Evolutionary conservation across 352 stramenopile genomes (phyloP).

Genomic region (Phytophthora foliorum): DNA sequence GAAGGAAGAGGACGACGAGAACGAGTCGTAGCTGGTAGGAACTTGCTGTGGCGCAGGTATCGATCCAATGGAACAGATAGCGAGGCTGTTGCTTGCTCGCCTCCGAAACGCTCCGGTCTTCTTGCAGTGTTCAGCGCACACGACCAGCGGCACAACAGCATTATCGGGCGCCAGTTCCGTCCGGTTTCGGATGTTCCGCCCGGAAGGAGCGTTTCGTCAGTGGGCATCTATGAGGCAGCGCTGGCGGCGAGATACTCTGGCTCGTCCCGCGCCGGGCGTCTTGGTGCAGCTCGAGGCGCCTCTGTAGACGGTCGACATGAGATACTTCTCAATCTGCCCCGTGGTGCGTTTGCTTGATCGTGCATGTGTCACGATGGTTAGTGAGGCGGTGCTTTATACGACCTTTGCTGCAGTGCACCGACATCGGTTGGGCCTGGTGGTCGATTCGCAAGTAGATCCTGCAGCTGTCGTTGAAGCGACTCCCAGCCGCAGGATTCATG

Average conservation of each 20-base stretch:
- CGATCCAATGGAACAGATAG: constrained; percentile 16
- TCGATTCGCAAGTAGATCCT: background rate
- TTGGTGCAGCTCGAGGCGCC: constrained; percentile 8
- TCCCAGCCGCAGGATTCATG: background rate
- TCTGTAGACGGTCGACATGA: constrained; percentile 7
- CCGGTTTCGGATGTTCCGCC: constrained; percentile 14
- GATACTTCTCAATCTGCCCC: constrained; percentile 31
- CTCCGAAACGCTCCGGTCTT: constrained; percentile 9
- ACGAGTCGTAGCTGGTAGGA: constrained; percentile 25
- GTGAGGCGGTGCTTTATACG: constrained; percentile 40
- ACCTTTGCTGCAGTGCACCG: constrained; percentile 32
- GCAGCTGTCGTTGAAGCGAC: constrained; percentile 8
- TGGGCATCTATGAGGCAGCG: constrained; percentile 4
- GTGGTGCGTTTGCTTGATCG: background rate
- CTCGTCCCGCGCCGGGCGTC: constrained; percentile 6
- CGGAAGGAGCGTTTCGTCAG: constrained; percentile 25
- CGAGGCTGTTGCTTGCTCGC: constrained; percentile 7
- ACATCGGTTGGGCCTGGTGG: constrained; percentile 8
- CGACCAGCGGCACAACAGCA: constrained; percentile 6
- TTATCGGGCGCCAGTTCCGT: constrained; percentile 16
- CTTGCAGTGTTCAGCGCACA: constrained; percentile 25
- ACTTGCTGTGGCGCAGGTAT: background rate
- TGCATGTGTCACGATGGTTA: constrained; percentile 22
- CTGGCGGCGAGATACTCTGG: constrained; percentile 3
- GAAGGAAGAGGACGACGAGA: constrained; percentile 30